phyloP scores from a whole-genome alignment of 306 rosid genomes.

The Prunus persica region Prunus_persica_NCBIv2 NC_034014.1:4369501-4370000 shows the following conservation, averaged over 20 bases:
- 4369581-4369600: neutral
- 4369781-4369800: constrained; percentile 89
- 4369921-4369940: constrained; percentile 97
- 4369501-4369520: neutral
- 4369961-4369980: constrained; percentile 95
- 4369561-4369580: too few species aligned
- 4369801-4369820: constrained; percentile 89
- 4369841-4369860: constrained; percentile 82
- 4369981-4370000: constrained; percentile 83
- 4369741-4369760: constrained; percentile 93
- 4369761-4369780: constrained; percentile 88
- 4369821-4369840: constrained; percentile 68
- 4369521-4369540: neutral
- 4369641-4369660: constrained; percentile 89
- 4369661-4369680: constrained; percentile 85
- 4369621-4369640: constrained; percentile 73
- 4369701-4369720: constrained; percentile 78
- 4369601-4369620: neutral
- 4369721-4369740: constrained; percentile 95
- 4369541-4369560: too few species aligned
- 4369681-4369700: constrained; percentile 91
- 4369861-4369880: constrained; percentile 85
- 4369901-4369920: constrained; percentile 85
- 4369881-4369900: constrained; percentile 91
- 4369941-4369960: constrained; percentile 96